Evolutionary conservation across 306 rosid genomes (phyloP).

Genomic region (Boehmeria nivea): DNA sequence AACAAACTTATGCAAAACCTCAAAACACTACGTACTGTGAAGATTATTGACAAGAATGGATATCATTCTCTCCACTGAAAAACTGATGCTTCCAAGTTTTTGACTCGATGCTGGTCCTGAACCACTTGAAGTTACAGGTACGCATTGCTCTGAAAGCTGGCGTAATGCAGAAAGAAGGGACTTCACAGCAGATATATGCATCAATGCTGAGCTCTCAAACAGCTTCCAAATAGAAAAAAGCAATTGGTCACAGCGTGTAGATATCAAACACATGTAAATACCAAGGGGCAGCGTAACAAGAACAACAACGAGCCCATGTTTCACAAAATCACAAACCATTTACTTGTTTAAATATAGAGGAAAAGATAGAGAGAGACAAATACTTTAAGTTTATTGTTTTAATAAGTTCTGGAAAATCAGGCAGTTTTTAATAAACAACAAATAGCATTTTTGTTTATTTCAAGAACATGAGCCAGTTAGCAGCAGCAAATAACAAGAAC

Average conservation of each 20-base stretch:
- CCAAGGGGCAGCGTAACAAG: background rate
- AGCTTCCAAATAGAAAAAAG: constrained; percentile 50
- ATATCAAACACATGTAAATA: background rate
- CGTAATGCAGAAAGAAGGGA: constrained; percentile 88
- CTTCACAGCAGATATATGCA: constrained; percentile 85
- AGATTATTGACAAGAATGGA: constrained; percentile 87
- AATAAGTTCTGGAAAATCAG: too few species aligned
- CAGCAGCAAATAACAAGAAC: background rate
- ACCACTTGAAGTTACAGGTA: constrained; percentile 53
- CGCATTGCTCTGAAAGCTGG: constrained; percentile 84
- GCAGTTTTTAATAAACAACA: too few species aligned
- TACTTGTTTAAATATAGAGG: background rate
- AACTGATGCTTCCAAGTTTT: constrained; percentile 78
- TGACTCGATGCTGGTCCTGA: constrained; percentile 64
- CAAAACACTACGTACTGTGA: constrained; percentile 62
- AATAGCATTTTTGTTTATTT: background rate
- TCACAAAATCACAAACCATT: background rate
- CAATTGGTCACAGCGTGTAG: constrained; percentile 32
- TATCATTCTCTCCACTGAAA: constrained; percentile 94
- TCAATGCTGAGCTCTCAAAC: constrained; percentile 92
- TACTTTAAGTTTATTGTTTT: too few species aligned
- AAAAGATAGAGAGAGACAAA: too few species aligned
- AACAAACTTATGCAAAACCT: constrained; percentile 9
- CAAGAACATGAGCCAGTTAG: background rate
- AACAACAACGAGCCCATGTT: background rate